A percentile compares a stretch with the other conserved stretches of the same genome.
These are phyloP conservation scores for Euphorbia corollata DNA, from an alignment of 441 rosid genomes.

Conservation along the genomic window DNA sequence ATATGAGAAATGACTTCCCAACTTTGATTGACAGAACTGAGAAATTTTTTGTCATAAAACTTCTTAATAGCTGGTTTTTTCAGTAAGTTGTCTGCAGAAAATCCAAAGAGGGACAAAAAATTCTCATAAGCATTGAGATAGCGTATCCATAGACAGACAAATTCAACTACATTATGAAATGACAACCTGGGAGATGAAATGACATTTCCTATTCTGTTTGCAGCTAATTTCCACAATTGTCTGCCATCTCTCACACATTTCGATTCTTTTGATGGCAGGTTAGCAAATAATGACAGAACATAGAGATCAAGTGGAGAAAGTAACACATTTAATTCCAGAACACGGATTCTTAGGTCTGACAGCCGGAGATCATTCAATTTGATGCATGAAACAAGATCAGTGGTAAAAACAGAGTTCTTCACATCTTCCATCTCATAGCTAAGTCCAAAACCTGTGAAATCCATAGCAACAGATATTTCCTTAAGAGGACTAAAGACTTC, in stretches of 20 bases:
- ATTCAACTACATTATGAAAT: slow-evolving; percentile 43
- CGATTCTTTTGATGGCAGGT: slow-evolving; percentile 37
- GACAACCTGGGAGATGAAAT: slow-evolving; percentile 53
- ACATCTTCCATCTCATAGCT: slow-evolving; percentile 51
- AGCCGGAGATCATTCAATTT: slow-evolving; percentile 50
- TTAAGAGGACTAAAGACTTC: slow-evolving; percentile 45
- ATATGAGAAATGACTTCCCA: slow-evolving; percentile 53
- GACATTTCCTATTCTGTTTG: slow-evolving; percentile 47
- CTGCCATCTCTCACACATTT: slow-evolving; percentile 56
- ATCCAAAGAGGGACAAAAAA: slow-evolving; percentile 48
- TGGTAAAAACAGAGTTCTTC: slow-evolving; percentile 25
- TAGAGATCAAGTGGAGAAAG: slow-evolving; percentile 55
- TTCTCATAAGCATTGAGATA: slow-evolving; percentile 61
- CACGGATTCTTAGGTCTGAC: slow-evolving; percentile 37
- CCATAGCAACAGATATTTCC: slow-evolving; percentile 41
- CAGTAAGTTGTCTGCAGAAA: slow-evolving; percentile 38
- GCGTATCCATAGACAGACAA: slow-evolving; percentile 58
- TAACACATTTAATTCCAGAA: slow-evolving; percentile 44
- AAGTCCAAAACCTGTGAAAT: slow-evolving; percentile 42
- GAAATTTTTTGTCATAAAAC: slow-evolving; percentile 34
- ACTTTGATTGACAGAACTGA: slow-evolving; percentile 39
- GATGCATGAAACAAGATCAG: slow-evolving; percentile 31
- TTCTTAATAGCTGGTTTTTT: slow-evolving; percentile 42
- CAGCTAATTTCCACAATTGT: slow-evolving; percentile 74
- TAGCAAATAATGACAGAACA: slow-evolving; percentile 37